These are phyloP conservation scores for Mycena alexandri DNA, from an alignment of 768 basidiomycete genomes.

Conservation along the genomic window DNA sequence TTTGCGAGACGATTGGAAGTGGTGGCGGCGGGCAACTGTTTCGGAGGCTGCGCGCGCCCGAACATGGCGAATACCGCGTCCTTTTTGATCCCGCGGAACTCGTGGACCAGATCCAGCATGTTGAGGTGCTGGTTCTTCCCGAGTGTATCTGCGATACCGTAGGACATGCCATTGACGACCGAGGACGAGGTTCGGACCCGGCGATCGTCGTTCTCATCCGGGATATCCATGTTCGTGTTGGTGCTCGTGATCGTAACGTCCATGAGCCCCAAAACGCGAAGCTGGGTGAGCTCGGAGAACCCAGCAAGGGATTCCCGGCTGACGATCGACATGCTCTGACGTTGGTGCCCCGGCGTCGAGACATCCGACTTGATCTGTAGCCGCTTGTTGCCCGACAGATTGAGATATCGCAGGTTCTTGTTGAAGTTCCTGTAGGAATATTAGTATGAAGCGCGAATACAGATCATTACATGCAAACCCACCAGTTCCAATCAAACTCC, in stretches of 20 bases:
- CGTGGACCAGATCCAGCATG: slow-evolving; percentile 94
- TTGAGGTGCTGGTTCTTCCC: slow-evolving; percentile 83
- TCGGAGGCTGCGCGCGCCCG: slow-evolving; percentile 73
- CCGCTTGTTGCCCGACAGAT: slow-evolving; percentile 96
- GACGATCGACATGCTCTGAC: slow-evolving; percentile 43
- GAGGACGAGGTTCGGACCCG: slow-evolving; percentile 93
- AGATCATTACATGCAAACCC: slow-evolving; percentile 40
- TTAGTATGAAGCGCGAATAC: slow-evolving; percentile 9
- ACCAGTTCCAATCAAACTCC: slow-evolving; percentile 99
- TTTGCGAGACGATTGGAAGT: slow-evolving; percentile 81
- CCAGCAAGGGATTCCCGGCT: slow-evolving; percentile 71
- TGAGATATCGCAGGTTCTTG: slow-evolving; percentile 91
- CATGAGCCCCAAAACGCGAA: slow-evolving; percentile 96
- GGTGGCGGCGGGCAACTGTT: slow-evolving; percentile 55
- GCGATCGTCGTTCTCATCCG: slow-evolving; percentile 88
- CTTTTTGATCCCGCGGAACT: slow-evolving; percentile 80
- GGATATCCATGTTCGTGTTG: slow-evolving; percentile 68
- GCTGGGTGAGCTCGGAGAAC: slow-evolving; percentile 86
- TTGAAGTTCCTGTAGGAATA: slow-evolving; percentile 89
- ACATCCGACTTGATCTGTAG: slow-evolving; percentile 91
- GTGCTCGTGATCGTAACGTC: slow-evolving; percentile 87
- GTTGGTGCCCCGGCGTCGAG: slow-evolving; percentile 46
- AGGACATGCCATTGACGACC: slow-evolving; percentile 91
- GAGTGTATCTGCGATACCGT: slow-evolving; percentile 95
- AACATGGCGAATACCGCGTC: slow-evolving; percentile 98